phyloP scores from a whole-genome alignment of 2,329 filamentous ascomycete genomes.

The Cladophialophora immunda region DNA sequence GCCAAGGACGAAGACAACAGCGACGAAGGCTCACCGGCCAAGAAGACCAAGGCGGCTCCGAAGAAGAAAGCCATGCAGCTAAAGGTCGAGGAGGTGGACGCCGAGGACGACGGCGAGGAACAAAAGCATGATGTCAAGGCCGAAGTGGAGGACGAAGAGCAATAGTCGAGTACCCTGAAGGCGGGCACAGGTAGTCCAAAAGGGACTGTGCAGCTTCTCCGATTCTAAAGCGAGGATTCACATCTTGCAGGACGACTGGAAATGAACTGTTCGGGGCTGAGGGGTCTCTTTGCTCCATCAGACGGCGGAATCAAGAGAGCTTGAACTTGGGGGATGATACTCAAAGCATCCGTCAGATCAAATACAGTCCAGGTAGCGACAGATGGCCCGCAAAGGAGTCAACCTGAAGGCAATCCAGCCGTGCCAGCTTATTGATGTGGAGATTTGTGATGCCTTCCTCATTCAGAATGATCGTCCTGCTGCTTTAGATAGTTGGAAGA shows the following conservation, averaged over 20 bases:
- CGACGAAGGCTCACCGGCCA: conserved; percentile 9
- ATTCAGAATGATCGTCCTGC: not conserved
- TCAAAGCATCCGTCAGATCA: not conserved
- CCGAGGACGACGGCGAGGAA: conserved; percentile 2
- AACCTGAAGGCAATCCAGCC: not conserved
- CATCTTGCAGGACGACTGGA: not conserved
- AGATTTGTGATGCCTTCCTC: not conserved
- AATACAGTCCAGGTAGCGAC: not conserved
- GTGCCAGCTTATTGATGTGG: conserved; percentile 7
- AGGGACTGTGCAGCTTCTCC: not conserved
- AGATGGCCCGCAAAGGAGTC: not conserved
- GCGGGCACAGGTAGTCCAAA: not conserved
- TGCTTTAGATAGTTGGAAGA: not conserved
- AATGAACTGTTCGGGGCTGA: not conserved
- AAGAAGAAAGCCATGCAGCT: conserved; percentile 12
- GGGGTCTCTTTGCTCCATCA: not conserved
- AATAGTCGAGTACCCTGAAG: not conserved
- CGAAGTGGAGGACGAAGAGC: conserved; percentile 6
- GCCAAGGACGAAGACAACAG: conserved; percentile 1
- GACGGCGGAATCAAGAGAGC: not conserved
- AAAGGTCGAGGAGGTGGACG: conserved; percentile 10
- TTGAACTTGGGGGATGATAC: not conserved
- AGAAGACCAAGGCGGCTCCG: conserved; percentile 22
- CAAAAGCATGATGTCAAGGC: not conserved
- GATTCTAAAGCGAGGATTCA: not conserved